These are phyloP conservation scores for Coniochaeta ligniaria DNA, from an alignment of 2,329 filamentous ascomycete genomes.

Conservation along the genomic window DNA sequence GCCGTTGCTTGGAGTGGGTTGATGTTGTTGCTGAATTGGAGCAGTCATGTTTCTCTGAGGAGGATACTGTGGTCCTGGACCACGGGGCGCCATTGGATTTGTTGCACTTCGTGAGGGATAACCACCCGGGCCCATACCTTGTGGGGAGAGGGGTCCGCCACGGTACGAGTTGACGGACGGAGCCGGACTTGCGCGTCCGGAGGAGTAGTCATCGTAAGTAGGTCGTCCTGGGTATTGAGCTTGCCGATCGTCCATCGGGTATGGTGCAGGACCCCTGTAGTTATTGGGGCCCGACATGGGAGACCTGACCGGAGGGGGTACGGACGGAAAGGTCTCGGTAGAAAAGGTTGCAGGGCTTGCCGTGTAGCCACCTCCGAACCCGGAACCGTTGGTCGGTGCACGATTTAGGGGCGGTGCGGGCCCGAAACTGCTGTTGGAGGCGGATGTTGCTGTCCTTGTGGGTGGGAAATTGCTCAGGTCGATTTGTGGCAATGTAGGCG, in stretches of 20 bases:
- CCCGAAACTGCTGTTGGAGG: constrained; percentile 16
- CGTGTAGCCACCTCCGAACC: constrained; percentile 13
- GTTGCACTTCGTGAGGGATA: constrained; percentile 19
- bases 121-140: constrained; percentile 12
- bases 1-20: constrained; percentile 11
- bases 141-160: constrained; percentile 12
- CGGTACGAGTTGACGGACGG: constrained; percentile 18
- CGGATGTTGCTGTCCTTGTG: constrained; percentile 13
- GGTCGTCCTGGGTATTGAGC: background rate
- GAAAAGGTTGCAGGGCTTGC: constrained; percentile 16
- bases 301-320: constrained; percentile 18
- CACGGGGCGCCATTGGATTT: constrained; percentile 16
- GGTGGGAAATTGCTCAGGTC: constrained; percentile 11
- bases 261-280: constrained; percentile 7
- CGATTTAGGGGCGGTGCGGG: constrained; percentile 14
- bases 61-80: constrained; percentile 12
- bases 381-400: constrained; percentile 16
- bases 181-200: constrained; percentile 20
- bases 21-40: constrained; percentile 16
- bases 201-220: constrained; percentile 12
- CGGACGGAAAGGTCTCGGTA: constrained; percentile 15
- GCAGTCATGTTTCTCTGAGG: constrained; percentile 27
- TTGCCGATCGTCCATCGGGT: constrained; percentile 5
- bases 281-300: constrained; percentile 10
- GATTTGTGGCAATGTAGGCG: constrained; percentile 15